Conservation (phyloP, 805 yeast genomes). For the Schwanniomyces vanrijiae region DNA sequence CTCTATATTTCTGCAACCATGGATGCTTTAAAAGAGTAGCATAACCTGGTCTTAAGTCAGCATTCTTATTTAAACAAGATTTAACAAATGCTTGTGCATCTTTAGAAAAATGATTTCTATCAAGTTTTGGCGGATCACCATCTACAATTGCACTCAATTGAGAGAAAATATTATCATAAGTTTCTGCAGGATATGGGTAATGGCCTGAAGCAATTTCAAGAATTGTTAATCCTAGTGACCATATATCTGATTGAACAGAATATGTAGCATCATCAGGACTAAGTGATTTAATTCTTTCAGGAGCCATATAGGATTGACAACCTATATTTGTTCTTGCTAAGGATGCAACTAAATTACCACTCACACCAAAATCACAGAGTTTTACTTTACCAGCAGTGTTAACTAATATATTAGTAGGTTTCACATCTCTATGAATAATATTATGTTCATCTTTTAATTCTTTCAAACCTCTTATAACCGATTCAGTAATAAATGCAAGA, state of each 20-base stretch:
- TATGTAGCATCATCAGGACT: slow-evolving; percentile 78
- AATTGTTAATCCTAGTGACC: slow-evolving; percentile 92
- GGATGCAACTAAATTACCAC: slow-evolving; percentile 92
- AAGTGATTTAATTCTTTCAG: slow-evolving; percentile 81
- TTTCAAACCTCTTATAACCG: slow-evolving; percentile 78
- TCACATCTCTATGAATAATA: slow-evolving; percentile 94
- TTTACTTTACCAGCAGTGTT: slow-evolving; percentile 84
- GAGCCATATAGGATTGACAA: slow-evolving; percentile 98
- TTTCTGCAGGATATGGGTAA: slow-evolving; percentile 96
- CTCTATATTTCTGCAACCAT: slow-evolving; percentile 65
- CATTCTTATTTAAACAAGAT: slow-evolving; percentile 75
- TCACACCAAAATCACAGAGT: slow-evolving; percentile 93
- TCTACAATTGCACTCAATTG: slow-evolving; percentile 97
- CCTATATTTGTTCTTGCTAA: slow-evolving; percentile 95
- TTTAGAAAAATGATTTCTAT: slow-evolving; percentile 58
- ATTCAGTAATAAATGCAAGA: slow-evolving; percentile 74
- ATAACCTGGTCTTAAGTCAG: slow-evolving; percentile 80
- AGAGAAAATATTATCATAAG: slow-evolving; percentile 84
- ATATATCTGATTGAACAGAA: slow-evolving; percentile 91
- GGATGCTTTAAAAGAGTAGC: slow-evolving; percentile 74
- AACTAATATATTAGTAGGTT: slow-evolving; percentile 90
- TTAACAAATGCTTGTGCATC: slow-evolving; percentile 82
- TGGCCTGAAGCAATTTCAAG: slow-evolving; percentile 87
- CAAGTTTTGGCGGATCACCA: slow-evolving; percentile 88
- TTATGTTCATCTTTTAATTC: slow-evolving; percentile 87